A percentile compares a stretch with the other conserved stretches of the same genome.
Conservation (phyloP, 1,284 basidiomycete species). For the Trichosporon sp. region DNA sequence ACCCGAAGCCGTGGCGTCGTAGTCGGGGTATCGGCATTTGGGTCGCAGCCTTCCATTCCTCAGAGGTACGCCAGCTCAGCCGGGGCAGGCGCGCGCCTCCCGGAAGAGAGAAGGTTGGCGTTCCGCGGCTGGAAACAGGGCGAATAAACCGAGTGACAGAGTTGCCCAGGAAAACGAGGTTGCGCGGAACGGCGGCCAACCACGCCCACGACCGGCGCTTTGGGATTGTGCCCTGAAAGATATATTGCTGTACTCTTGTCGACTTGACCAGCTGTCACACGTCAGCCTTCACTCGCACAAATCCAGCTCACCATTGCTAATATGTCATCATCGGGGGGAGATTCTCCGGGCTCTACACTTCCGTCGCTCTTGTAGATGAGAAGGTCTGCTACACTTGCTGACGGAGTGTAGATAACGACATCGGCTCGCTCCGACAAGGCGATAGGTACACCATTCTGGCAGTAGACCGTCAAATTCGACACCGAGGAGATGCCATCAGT, state of each 20-base stretch:
- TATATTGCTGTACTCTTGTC: not conserved
- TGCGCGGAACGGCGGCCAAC: not conserved
- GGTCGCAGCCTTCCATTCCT: constrained; percentile 1
- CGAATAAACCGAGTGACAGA: not conserved
- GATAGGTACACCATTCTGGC: not conserved
- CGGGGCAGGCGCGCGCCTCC: not conserved
- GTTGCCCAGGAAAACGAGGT: not conserved
- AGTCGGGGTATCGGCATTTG: not conserved
- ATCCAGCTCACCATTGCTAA: not conserved
- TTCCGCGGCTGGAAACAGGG: not conserved
- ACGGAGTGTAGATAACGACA: not conserved
- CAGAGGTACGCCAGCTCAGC: not conserved
- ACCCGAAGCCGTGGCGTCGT: constrained; percentile 3
- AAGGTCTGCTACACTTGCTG: constrained; percentile 4
- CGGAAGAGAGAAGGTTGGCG: not conserved
- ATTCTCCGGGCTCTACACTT: not conserved
- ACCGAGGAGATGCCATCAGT: not conserved
- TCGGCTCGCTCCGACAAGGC: not conserved
- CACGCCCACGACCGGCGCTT: not conserved
- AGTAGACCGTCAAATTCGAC: not conserved
- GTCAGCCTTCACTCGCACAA: not conserved
- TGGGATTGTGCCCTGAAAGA: not conserved
- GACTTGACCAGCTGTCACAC: not conserved
- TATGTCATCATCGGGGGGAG: not conserved
- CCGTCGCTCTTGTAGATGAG: not conserved